These are phyloP conservation scores for Fusarium sp. DNA, from an alignment of 2,329 filamentous ascomycete genomes.

Conservation along the genomic window DNA sequence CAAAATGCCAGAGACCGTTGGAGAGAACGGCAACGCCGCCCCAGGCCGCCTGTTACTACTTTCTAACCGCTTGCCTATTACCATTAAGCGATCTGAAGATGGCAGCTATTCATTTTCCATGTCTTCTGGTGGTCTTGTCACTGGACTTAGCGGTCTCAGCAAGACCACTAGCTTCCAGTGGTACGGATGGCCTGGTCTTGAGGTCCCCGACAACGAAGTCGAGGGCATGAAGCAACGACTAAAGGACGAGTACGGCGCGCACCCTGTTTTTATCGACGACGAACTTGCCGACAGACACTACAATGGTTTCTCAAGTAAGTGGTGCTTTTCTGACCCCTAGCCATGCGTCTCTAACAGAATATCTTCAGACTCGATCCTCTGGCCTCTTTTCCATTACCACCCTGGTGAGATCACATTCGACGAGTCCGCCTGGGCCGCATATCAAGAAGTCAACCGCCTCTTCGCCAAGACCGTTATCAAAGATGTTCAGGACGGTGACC, in stretches of 20 bases:
- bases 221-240: constrained; percentile 78
- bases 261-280: constrained; percentile 93
- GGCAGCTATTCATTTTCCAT: constrained; percentile 94
- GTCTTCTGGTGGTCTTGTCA: constrained; percentile 96
- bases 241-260: constrained; percentile 87
- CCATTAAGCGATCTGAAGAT: constrained; percentile 92
- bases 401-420: constrained; percentile 98
- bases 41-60: constrained; percentile 78
- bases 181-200: constrained; percentile 97
- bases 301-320: constrained; percentile 95
- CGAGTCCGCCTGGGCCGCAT: constrained; percentile 92
- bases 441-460: constrained; percentile 90
- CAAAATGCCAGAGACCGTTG: constrained; percentile 53
- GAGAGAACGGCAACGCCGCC: constrained; percentile 49
- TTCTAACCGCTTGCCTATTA: constrained; percentile 95
- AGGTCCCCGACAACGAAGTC: constrained; percentile 87
- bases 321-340: background rate
- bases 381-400: constrained; percentile 99
- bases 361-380: constrained; percentile 86
- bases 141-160: constrained; percentile 87
- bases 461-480: constrained; percentile 90
- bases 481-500: constrained; percentile 90
- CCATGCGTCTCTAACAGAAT: constrained; percentile 8
- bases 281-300: constrained; percentile 95
- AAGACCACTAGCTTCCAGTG: constrained; percentile 96